phyloP scores from a whole-genome alignment of 2,329 filamentous ascomycete genomes.

The Corniculantispora saksenae region DNA sequence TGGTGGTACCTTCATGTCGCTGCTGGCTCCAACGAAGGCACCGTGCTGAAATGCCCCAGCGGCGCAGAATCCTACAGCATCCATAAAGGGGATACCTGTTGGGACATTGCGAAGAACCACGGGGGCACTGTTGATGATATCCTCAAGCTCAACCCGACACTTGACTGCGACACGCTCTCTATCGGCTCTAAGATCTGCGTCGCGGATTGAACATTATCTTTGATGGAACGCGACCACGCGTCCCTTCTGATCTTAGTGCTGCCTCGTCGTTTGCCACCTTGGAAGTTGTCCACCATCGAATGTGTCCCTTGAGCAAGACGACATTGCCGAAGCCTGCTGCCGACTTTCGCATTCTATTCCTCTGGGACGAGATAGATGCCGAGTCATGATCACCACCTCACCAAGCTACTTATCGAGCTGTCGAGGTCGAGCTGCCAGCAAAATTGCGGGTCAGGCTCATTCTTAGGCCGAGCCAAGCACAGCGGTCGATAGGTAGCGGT shows the following conservation, averaged over 20 bases:
- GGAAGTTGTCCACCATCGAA: no score
- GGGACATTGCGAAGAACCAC: conserved; percentile 48
- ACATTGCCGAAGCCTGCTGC: no score
- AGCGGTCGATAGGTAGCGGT: no score
- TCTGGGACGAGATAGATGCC: neutral
- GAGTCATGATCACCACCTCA: neutral
- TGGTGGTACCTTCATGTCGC: conserved; percentile 48
- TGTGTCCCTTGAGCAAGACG: no score
- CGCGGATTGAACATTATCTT: conserved; percentile 28
- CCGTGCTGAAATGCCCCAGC: conserved; percentile 30
- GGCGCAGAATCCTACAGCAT: conserved; percentile 42
- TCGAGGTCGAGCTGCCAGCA: neutral
- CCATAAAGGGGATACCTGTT: conserved; percentile 52
- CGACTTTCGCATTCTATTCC: no score
- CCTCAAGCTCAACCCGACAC: conserved; percentile 43
- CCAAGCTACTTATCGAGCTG: neutral
- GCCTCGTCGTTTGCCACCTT: neutral
- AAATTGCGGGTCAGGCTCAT: neutral
- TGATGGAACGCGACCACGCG: neutral
- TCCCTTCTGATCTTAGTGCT: neutral
- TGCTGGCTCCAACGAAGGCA: conserved; percentile 25
- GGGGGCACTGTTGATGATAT: conserved; percentile 48
- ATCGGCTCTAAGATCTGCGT: conserved; percentile 49
- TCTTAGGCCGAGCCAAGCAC: neutral
- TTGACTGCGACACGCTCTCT: conserved; percentile 49